Base-by-base conservation (phyloP, 495 filamentous ascomycete genomes). In the Trichoderma asperelloides region DNA sequence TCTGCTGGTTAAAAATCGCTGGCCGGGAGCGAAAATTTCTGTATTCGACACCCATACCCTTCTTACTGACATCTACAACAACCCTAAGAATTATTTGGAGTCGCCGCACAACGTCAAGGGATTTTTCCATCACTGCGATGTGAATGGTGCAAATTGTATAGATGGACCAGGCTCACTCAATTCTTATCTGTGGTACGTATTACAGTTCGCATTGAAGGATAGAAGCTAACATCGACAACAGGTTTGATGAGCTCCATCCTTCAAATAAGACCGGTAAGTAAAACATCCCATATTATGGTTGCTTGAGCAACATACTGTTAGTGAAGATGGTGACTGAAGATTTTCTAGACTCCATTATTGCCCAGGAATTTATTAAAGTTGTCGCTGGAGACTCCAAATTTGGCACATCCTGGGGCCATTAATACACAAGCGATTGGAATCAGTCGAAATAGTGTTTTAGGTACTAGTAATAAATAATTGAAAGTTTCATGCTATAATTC, bases 171-270 rank as follows among this genome's bases (percentile, higher is more conserved):
- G 77, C 6, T 72, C 76, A 37, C 69, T 72, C 43, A 72, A 72
- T 45, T 76, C 81, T n/a, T 81, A 75, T 67, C 51, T 81, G 67
- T 85, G 79, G 79, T 81, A 80, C 67, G 88, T 91, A 75, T 82
- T 85, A 71, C 74, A 90, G 72, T 89, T 91, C 76, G 86, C 88
- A 15, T 84, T 80, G 18, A 84, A 7, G 74, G 77, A 76, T 73
- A 76, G 73, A 41, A 4, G 23, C 55, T 60, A 25, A 60, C 55
- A 18, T 39, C 13, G 18, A 18, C 30, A 16, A 60, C 11, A 60
- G 79, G 79, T 81, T 80, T 67, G 88, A 91, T 75, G 83, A 86
- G 72, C 74, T 91, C 72, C 89, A 92, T 76, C 87, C 88, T 18
- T 84, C 81, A n/a, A 78, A 85, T 72, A 81, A 84, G 76, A 80